phyloP scores from a whole-genome alignment of 495 filamentous ascomycete genomes.

The Aspergillus sclerotioniger region DNA sequence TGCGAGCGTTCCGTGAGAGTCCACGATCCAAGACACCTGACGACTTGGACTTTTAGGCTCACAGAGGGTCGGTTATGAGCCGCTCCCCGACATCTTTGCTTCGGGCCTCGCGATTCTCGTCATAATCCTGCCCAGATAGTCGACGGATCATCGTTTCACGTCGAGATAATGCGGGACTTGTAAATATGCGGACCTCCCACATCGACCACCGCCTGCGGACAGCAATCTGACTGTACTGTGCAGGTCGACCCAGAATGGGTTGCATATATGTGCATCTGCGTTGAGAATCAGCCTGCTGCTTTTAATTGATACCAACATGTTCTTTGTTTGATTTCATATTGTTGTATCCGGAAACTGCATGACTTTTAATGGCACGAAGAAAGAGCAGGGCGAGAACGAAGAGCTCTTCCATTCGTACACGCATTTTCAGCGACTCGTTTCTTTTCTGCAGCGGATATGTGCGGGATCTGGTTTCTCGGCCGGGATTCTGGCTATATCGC shows the following conservation, averaged over 20 bases:
- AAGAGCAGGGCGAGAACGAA: not conserved
- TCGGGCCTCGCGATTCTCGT: not conserved
- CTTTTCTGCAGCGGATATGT: no score
- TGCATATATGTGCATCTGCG: not conserved
- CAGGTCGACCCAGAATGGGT: not conserved
- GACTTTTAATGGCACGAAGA: not conserved
- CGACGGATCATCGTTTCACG: not conserved
- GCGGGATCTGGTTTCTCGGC: no score
- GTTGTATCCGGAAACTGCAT: not conserved
- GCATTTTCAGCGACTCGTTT: no score
- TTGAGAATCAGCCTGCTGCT: constrained; percentile 1
- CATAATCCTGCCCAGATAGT: not conserved
- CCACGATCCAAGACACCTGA: not conserved
- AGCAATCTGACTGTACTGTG: not conserved
- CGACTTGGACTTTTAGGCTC: not conserved
- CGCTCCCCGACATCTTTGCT: not conserved
- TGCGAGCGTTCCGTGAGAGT: constrained; percentile 10
- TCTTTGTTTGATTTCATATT: not conserved
- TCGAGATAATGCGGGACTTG: not conserved
- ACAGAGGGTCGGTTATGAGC: not conserved
- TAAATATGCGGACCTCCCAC: not conserved
- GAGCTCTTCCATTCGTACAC: not conserved
- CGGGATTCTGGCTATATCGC: no score
- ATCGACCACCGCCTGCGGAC: not conserved
- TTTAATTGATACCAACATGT: not conserved